Evolutionary conservation across 2,329 filamentous ascomycete genomes (phyloP), one percentile per base, ranked within the genome.

Genomic region (Neopestalotiopsis sp.): DNA sequence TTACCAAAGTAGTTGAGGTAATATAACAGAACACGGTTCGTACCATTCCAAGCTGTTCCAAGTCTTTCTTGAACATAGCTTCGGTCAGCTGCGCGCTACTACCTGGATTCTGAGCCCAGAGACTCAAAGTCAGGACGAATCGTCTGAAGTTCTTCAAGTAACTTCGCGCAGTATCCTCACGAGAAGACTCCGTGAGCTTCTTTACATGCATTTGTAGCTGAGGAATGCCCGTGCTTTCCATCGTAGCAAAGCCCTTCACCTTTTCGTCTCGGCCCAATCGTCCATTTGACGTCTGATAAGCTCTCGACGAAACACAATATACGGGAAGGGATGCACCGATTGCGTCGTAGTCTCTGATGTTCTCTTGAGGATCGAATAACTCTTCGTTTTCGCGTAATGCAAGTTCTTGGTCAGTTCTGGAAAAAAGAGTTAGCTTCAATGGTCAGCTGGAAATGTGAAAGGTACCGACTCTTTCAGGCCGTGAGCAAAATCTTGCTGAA

Each of bases 221-320:
- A 1, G 89, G 89, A 2, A 91, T 83, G 73, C 87, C 89, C 0
- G 90, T 92, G 69, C 91, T 85, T 2, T 87, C 81, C 0, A 80
- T 56, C 3, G 79, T 76, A 1, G 77, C 76, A 74, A 91, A 92
- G 0, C 89, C 89, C 13, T 75, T 61, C 12, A 79, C 72, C 1
- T 81, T 78, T 66, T 92, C 89, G 58, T 86, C 63, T 9, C n/a
- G 85, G 66, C 80, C 75, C 9, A 91, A 74, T 3, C 87, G 82
- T 1, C 86, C 88, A 53, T 82, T 80, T n/a, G 92, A 77, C 72
- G 89, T 88, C 72, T 92, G 89, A 67, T 90, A 92, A 0, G 86
- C 89, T 59, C 86, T 81, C 61, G 86, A 88, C 68, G 87, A 90
- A 17, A 92, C 87, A 70, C 89, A 92, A 73, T 91, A 92, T 1